These are phyloP conservation scores for Tardiomyces blankii DNA, from an alignment of 1,139 yeast species.

Conservation along the genomic window DNA sequence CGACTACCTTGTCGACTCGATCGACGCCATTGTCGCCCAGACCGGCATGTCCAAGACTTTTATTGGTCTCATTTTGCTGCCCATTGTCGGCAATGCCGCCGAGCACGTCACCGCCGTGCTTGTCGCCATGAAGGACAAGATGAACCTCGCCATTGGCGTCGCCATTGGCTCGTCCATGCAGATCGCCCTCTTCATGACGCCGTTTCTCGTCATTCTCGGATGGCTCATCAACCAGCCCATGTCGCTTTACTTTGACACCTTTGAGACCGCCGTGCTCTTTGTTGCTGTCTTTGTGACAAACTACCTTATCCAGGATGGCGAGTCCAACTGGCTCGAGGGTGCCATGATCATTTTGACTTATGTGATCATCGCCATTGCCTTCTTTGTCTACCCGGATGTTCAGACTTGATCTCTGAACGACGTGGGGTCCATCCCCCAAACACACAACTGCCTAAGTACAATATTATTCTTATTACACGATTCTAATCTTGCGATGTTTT, in stretches of 20 bases:
- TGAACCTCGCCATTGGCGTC: conserved; percentile 95
- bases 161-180: conserved; percentile 97
- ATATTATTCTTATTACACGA: no score
- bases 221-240: conserved; percentile 88
- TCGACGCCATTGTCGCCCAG: conserved; percentile 73
- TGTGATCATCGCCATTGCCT: conserved; percentile 76
- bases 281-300: conserved; percentile 81
- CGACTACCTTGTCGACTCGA: conserved; percentile 84
- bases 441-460: no score
- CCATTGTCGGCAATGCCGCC: conserved; percentile 97
- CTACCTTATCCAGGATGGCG: conserved; percentile 84
- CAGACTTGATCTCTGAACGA: background rate
- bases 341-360: conserved; percentile 83
- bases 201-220: conserved; percentile 85
- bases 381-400: conserved; percentile 63
- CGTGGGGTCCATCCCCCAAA: no score
- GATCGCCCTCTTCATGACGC: conserved; percentile 89
- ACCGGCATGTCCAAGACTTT: conserved; percentile 90
- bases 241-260: conserved; percentile 84
- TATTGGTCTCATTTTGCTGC: conserved; percentile 85
- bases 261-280: conserved; percentile 86
- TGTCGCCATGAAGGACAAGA: conserved; percentile 91
- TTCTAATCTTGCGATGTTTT: no score
- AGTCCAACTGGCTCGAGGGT: conserved; percentile 95
- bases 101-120: conserved; percentile 95